Conservation (phyloP, 176 grass and related monocot species). For the Aegilops sharonensis region DNA sequence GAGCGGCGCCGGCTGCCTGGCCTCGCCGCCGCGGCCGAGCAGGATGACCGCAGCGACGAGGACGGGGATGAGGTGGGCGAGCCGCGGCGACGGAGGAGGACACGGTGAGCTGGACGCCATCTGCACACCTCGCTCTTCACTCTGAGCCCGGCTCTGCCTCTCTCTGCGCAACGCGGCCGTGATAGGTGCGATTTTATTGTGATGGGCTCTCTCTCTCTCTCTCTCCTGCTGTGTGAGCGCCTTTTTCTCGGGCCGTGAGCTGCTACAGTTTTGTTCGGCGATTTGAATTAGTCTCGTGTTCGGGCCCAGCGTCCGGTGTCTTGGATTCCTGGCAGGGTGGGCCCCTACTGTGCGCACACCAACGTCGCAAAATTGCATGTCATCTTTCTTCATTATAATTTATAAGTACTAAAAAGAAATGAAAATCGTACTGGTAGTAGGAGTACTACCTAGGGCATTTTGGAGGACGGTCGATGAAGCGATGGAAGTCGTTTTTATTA, state of each 20-base stretch:
- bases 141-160: background rate
- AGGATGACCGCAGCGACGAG: background rate
- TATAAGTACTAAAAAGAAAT: background rate
- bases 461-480: too few species aligned
- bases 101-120: constrained; percentile 25
- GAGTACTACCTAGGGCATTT: too few species aligned
- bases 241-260: constrained; percentile 26
- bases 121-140: background rate
- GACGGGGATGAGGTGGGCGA: background rate
- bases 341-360: background rate
- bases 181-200: constrained; percentile 39
- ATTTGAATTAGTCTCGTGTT: constrained; percentile 18
- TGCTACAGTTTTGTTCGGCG: constrained; percentile 7
- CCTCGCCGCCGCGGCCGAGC: constrained; percentile 5
- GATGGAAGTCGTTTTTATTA: too few species aligned
- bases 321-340: constrained; percentile 10
- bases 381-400: background rate
- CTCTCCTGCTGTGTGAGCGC: background rate
- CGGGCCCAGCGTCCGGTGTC: background rate
- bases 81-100: background rate
- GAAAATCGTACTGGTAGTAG: background rate
- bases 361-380: background rate
- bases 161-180: constrained; percentile 25
- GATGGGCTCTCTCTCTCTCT: background rate
- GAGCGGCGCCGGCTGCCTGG: constrained; percentile 22